phyloP scores from a whole-genome alignment of 2,329 filamentous ascomycete species.

The Epichloe bromicola region DNA sequence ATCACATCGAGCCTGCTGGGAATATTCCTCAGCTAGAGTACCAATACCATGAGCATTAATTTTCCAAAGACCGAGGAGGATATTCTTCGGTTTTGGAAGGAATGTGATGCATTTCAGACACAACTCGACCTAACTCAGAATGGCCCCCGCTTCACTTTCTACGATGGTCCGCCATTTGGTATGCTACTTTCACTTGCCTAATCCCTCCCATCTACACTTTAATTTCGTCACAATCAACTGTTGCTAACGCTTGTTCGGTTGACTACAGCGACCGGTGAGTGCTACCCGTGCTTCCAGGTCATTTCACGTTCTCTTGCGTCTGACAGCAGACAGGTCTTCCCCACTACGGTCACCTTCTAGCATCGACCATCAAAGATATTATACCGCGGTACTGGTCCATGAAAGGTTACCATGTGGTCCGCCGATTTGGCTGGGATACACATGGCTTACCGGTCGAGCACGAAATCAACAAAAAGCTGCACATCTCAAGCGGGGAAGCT shows the following conservation, averaged over 20 bases:
- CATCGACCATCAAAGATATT: slow-evolving; percentile 85
- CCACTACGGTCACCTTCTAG: slow-evolving; percentile 50
- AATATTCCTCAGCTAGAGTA: too few species aligned
- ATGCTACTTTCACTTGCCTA: background rate
- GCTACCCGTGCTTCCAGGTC: background rate
- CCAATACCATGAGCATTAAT: background rate
- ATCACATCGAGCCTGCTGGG: too few species aligned
- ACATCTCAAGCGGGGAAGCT: slow-evolving; percentile 66
- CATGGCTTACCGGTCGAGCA: slow-evolving; percentile 41
- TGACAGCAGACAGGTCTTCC: slow-evolving; percentile 5
- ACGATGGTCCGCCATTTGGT: slow-evolving; percentile 59
- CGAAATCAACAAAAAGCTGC: slow-evolving; percentile 84
- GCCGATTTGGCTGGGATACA: slow-evolving; percentile 74
- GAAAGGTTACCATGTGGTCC: slow-evolving; percentile 77
- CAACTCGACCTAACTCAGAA: slow-evolving; percentile 48
- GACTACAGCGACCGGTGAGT: slow-evolving; percentile 3
- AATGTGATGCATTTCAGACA: slow-evolving; percentile 14
- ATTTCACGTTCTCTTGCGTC: too few species aligned
- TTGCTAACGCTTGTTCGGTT: too few species aligned
- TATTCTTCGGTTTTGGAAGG: slow-evolving; percentile 10
- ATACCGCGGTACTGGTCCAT: slow-evolving; percentile 87
- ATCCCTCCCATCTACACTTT: too few species aligned
- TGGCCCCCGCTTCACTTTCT: slow-evolving; percentile 72
- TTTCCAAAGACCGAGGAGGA: slow-evolving; percentile 13
- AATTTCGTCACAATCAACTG: too few species aligned